A percentile compares a stretch with the other conserved stretches of the same genome.
These are phyloP conservation scores for Ophiocytium majus DNA, from an alignment of 352 stramenopile genomes.

Conservation along the genomic window DNA sequence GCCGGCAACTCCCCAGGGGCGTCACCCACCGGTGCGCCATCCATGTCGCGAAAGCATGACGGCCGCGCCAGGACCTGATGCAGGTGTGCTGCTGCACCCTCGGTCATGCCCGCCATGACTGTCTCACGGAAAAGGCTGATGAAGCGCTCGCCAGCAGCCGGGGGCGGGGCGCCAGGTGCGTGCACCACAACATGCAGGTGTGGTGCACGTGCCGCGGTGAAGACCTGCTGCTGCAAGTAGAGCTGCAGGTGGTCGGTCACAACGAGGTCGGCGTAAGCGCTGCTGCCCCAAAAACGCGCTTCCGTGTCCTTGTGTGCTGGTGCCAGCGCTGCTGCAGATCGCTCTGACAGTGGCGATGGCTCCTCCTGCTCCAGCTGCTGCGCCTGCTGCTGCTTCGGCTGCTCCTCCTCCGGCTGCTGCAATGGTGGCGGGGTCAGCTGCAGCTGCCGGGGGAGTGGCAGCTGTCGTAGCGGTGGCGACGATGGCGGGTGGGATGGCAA, in stretches of 20 bases:
- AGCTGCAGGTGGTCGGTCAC: constrained; percentile 2
- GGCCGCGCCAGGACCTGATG: not conserved
- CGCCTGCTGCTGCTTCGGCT: too few relatives aligned
- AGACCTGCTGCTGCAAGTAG: not conserved
- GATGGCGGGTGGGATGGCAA: too few relatives aligned
- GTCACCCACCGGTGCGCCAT: not conserved
- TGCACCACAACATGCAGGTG: not conserved
- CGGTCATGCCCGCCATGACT: not conserved
- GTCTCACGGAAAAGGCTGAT: too few relatives aligned
- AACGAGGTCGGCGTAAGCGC: not conserved
- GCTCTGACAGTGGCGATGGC: not conserved
- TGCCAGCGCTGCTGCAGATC: not conserved
- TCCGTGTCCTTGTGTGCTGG: not conserved
- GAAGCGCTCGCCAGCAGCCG: not conserved
- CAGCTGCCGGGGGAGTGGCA: too few relatives aligned
- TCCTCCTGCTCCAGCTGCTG: too few relatives aligned
- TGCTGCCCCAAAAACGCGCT: not conserved
- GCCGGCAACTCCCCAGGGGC: not conserved
- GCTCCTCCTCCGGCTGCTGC: too few relatives aligned
- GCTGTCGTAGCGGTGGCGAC: too few relatives aligned
- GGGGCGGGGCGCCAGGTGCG: too few relatives aligned
- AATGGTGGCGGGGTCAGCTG: too few relatives aligned
- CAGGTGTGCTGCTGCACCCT: not conserved
- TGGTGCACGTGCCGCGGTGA: not conserved
- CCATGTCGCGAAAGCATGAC: not conserved